Base-by-base conservation (phyloP, 1,284 basidiomycete species). In the Moniliophthora roreri region DNA sequence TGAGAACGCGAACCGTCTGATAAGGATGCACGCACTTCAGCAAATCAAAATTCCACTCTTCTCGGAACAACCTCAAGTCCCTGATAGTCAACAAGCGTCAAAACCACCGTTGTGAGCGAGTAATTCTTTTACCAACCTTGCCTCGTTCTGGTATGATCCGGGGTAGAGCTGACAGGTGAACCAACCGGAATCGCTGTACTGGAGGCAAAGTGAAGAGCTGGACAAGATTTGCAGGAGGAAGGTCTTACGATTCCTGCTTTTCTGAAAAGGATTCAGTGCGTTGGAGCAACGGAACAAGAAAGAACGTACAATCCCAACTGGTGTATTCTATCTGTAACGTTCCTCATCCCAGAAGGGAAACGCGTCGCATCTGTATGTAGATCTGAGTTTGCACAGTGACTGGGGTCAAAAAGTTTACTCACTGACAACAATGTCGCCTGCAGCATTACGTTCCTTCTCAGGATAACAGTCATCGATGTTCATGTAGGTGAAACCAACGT, bases 381-480 rank as follows among this genome's bases (percentile, higher is more conserved):
- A 16, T 38, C 57, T 47, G 50, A 8, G 26, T 34, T 24, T 26
- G 35, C n/a, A 24, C 20, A 24, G 34, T n/a, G 36, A 13, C 20
- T 9, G 20, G 35, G 38, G 50, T 20, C 50, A 45, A 42, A n/a
- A n/a, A 23, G 9, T 50, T 48, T 11, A 61, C 66, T 13, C 26
- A 70, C 70, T 66, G 40, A 76, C 79, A 42, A 81, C 67, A 32
- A 84, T 75, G 55, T 77, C 67, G 8, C 81, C 82, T 13, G 61
- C 58, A 5, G 66, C 57, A 51, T 62, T 78, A 36, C 81, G 70
- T 39, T 78, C 64, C 52, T 76, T 80, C 62, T 80, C 76, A 3
- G 80, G 73, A 60, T 80, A 84, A 58, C 81, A 84, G 53, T 84
- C 81, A 54, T 84, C 82, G 39, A 84, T 62, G 56, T 80, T 84